A percentile compares a stretch with the other conserved stretches of the same genome.
Evolutionary conservation across 108 stramenopile species (phyloP).

Genomic region (Stephanodiscus triporus): DNA sequence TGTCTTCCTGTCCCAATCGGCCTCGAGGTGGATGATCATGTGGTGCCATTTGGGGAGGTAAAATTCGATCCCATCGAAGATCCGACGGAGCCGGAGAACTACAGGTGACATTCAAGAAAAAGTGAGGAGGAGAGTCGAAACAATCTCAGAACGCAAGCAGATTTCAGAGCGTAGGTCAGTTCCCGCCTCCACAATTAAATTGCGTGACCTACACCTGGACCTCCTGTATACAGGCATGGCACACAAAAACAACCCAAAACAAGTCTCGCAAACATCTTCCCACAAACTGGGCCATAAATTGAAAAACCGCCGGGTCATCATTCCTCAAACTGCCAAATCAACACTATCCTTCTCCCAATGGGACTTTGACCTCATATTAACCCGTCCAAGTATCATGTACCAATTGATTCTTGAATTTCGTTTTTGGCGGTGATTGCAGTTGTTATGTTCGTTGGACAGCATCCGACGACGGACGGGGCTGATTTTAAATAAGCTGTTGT

Average conservation of each 20-base stretch:
- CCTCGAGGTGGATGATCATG: slow-evolving; percentile 99
- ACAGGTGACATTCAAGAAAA: slow-evolving; percentile 5
- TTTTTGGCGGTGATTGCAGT: background rate
- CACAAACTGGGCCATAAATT: slow-evolving; percentile 93
- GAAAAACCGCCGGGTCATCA: slow-evolving; percentile 89
- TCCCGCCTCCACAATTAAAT: background rate
- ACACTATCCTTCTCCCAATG: slow-evolving; percentile 96
- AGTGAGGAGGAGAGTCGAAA: slow-evolving; percentile 9
- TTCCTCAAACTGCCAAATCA: slow-evolving; percentile 96
- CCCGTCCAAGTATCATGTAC: slow-evolving; percentile 84
- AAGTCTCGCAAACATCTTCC: slow-evolving; percentile 47
- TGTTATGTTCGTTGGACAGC: background rate
- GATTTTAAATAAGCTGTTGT: background rate
- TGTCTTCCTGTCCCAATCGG: slow-evolving; percentile 91
- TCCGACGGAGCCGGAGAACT: slow-evolving; percentile 94
- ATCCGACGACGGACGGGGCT: background rate
- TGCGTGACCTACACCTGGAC: background rate
- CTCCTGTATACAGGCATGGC: background rate
- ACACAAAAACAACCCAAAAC: background rate
- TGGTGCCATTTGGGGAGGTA: slow-evolving; percentile 99
- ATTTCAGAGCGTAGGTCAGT: no score
- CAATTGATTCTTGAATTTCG: slow-evolving; percentile 59
- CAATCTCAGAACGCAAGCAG: no score
- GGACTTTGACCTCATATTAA: slow-evolving; percentile 71
- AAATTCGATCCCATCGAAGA: slow-evolving; percentile 98